These are phyloP conservation scores for Leccinum rimulosum DNA, from an alignment of 768 basidiomycete species.

Conservation along the genomic window DNA sequence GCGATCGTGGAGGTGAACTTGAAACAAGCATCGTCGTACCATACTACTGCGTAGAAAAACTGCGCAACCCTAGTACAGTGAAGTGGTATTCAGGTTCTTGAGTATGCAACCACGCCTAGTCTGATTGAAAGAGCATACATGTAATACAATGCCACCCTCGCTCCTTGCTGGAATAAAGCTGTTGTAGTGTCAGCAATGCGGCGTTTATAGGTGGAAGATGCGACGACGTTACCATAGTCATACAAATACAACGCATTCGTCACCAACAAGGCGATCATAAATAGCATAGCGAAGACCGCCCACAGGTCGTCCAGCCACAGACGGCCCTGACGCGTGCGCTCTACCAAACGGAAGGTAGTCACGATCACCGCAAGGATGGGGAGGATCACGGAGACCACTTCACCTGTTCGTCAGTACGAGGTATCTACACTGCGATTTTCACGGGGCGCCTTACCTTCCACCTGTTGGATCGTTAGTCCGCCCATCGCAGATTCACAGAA, in stretches of 20 bases:
- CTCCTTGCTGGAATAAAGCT: conserved; percentile 1
- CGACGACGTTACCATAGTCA: neutral
- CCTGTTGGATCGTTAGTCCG: conserved; percentile 4
- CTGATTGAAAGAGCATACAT: neutral
- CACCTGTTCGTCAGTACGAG: neutral
- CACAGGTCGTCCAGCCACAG: conserved; percentile 3
- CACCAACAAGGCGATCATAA: neutral
- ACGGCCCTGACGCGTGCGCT: conserved; percentile 1
- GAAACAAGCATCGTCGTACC: neutral
- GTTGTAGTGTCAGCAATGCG: neutral
- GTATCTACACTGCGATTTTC: neutral
- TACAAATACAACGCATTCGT: neutral
- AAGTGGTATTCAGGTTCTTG: neutral
- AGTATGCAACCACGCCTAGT: neutral
- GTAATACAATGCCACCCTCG: conserved; percentile 1
- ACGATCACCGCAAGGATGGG: conserved; percentile 2
- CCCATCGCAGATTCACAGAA: neutral
- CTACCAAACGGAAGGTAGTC: conserved; percentile 1
- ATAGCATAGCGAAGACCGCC: neutral
- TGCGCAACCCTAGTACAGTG: neutral
- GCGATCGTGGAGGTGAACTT: neutral
- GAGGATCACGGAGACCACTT: neutral
- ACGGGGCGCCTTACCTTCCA: neutral
- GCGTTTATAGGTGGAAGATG: neutral
- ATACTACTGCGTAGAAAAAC: conserved; percentile 7